Conservation (phyloP, 345 rosid species). For the Pistacia vera region DNA sequence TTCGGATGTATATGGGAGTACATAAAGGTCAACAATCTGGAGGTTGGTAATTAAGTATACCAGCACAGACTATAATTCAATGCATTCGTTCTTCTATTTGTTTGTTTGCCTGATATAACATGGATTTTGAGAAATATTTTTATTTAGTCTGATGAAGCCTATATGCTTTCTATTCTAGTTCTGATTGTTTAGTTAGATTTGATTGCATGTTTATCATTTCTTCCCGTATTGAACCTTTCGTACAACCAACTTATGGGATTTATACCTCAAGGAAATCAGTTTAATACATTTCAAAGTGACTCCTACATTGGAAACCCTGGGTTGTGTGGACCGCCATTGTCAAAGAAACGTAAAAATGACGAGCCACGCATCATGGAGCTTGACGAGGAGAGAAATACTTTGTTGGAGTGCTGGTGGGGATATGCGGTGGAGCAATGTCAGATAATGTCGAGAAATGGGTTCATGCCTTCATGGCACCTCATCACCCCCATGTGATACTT, state of each 20-base stretch:
- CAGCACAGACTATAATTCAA: not conserved
- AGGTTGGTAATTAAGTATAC: not conserved
- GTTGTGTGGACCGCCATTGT: slow-evolving; percentile 13
- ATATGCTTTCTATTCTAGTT: not conserved
- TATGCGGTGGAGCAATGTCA: too few relatives aligned
- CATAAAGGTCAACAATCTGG: slow-evolving; percentile 44
- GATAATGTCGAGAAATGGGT: too few relatives aligned
- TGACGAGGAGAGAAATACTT: too few relatives aligned
- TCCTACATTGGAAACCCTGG: slow-evolving; percentile 8
- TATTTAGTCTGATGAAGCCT: not conserved
- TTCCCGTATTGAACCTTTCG: slow-evolving; percentile 1
- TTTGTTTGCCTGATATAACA: not conserved
- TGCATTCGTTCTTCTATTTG: not conserved
- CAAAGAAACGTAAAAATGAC: not conserved
- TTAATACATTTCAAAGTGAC: not conserved
- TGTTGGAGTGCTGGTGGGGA: too few relatives aligned
- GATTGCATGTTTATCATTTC: not conserved
- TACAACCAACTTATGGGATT: not conserved
- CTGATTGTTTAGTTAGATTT: not conserved
- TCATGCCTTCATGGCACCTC: too few relatives aligned
- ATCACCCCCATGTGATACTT: too few relatives aligned
- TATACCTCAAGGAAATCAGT: slow-evolving; percentile 8
- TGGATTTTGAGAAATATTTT: not conserved
- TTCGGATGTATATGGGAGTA: slow-evolving; percentile 68
- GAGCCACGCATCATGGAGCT: too few relatives aligned